Percentiles rank a stretch among this genome's conserved stretches.
Evolutionary conservation across 495 filamentous ascomycete species (phyloP).

Genomic region (Barbatosphaeria neglecta): DNA sequence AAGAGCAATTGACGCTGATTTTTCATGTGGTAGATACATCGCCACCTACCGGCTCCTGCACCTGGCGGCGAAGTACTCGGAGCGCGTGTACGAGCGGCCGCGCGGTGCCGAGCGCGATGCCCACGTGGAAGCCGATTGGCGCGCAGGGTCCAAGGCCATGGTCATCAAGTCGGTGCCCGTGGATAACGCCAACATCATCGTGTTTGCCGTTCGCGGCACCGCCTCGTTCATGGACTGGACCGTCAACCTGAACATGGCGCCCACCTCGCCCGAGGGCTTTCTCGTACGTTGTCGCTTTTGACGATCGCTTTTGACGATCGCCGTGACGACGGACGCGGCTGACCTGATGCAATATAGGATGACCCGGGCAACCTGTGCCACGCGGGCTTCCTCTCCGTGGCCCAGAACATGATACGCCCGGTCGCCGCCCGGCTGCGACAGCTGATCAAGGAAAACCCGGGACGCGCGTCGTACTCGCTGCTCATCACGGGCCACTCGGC

Average conservation of each 20-base stretch:
- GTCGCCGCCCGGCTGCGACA: slow-evolving; percentile 56
- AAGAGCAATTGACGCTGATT: background rate
- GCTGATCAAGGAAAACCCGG: slow-evolving; percentile 57
- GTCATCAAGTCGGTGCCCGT: slow-evolving; percentile 65
- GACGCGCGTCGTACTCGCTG: slow-evolving; percentile 53
- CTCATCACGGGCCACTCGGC: slow-evolving; percentile 78
- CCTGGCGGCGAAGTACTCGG: slow-evolving; percentile 63
- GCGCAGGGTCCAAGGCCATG: slow-evolving; percentile 68
- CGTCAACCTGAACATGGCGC: slow-evolving; percentile 60
- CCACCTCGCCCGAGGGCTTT: slow-evolving; percentile 51
- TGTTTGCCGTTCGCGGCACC: slow-evolving; percentile 70
- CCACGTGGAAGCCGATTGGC: slow-evolving; percentile 58
- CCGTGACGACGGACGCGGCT: too few relatives aligned
- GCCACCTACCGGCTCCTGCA: slow-evolving; percentile 60
- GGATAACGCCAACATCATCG: slow-evolving; percentile 63
- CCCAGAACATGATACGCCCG: slow-evolving; percentile 59
- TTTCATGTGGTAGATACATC: slow-evolving; percentile 38
- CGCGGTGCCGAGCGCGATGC: slow-evolving; percentile 44
- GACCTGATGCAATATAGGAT: too few relatives aligned
- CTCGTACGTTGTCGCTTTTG: slow-evolving; percentile 36
- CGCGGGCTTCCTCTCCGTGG: slow-evolving; percentile 63
- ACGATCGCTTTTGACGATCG: too few relatives aligned
- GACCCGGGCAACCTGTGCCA: slow-evolving; percentile 68
- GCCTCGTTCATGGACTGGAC: slow-evolving; percentile 76
- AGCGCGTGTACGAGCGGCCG: slow-evolving; percentile 57